phyloP scores from a whole-genome alignment of 2,329 filamentous ascomycete genomes.

The Nothopassalora personata region DNA sequence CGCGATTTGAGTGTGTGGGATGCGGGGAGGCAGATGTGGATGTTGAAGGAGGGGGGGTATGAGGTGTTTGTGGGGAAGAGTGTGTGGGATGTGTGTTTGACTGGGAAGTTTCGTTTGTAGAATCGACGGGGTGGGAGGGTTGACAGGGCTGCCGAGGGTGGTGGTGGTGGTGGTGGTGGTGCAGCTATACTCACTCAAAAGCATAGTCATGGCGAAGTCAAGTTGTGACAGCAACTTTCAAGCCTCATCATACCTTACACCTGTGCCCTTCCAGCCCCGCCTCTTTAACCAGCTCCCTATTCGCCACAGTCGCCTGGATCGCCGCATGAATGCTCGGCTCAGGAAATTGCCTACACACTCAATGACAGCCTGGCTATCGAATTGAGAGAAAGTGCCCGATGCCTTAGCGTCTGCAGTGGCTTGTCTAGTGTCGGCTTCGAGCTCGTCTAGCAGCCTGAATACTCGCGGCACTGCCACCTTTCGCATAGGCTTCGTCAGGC shows the following conservation, averaged over 20 bases:
- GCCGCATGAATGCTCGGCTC: neutral
- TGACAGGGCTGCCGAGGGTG: no score
- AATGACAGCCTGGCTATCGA: neutral
- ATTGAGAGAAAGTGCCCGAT: neutral
- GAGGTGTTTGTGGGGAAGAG: slow-evolving; percentile 20
- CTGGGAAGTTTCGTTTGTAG: neutral
- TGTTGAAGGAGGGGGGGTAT: slow-evolving; percentile 24
- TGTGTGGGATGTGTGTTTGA: slow-evolving; percentile 15
- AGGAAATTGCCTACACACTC: neutral
- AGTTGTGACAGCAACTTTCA: no score
- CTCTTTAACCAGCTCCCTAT: no score
- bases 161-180: no score
- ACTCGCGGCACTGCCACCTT: neutral
- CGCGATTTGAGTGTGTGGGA: slow-evolving; percentile 22
- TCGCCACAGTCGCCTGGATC: no score
- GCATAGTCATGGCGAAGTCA: no score
- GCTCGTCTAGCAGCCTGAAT: neutral
- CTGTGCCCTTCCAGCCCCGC: no score
- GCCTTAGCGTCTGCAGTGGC: neutral
- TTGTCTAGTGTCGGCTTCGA: neutral
- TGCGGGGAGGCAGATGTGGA: slow-evolving; percentile 15
- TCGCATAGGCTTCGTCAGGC: neutral
- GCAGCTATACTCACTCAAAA: no score
- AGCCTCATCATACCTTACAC: no score
- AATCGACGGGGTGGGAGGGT: no score